phyloP scores from a whole-genome alignment of 2,329 filamentous ascomycete genomes.

The Fusarium anthophilum region DNA sequence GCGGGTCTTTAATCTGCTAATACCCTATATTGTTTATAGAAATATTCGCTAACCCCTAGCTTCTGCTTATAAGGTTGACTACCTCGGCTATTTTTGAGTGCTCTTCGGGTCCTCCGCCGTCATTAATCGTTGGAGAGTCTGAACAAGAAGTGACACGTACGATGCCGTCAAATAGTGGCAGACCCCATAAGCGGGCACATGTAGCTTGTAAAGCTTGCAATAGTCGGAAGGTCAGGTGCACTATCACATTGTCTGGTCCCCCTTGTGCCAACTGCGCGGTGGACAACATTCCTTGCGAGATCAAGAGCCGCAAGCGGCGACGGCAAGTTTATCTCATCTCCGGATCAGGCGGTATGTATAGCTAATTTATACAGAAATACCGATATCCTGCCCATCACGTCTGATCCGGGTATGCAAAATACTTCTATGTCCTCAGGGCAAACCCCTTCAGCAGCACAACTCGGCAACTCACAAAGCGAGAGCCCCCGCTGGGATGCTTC shows the following conservation, averaged over 20 bases:
- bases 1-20: accelerated
- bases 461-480: background rate
- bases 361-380: background rate
- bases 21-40: accelerated
- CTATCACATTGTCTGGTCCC: background rate
- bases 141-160: too few species aligned
- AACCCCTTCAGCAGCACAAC: too few species aligned
- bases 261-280: background rate
- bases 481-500: background rate
- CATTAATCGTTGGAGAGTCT: background rate
- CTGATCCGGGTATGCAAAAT: accelerated
- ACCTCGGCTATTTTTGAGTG: background rate
- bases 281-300: background rate
- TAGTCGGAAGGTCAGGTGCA: background rate
- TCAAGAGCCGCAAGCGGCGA: background rate
- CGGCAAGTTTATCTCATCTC: background rate
- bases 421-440: background rate
- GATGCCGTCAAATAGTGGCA: background rate
- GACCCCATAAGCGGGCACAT: background rate
- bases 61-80: background rate
- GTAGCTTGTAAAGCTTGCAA: background rate
- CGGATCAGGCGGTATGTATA: background rate
- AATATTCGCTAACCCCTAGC: background rate
- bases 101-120: background rate
- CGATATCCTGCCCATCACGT: background rate